phyloP scores from a whole-genome alignment of 768 basidiomycete genomes.

The Pleurotus salmoneostramineus region DNA sequence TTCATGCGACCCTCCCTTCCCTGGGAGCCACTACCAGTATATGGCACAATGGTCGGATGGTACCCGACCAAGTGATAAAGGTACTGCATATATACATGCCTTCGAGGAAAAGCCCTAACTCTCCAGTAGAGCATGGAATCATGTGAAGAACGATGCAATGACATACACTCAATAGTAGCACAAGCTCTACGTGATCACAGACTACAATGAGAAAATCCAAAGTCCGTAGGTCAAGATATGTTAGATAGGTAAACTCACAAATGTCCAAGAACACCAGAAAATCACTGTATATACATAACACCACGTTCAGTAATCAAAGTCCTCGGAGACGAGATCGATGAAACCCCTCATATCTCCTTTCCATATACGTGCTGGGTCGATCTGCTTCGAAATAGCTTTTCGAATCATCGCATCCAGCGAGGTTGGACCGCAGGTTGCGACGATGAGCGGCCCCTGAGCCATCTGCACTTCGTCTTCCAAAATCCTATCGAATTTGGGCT shows the following conservation, averaged over 20 bases:
- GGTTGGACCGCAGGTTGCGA: slow-evolving; percentile 76
- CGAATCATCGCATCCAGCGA: slow-evolving; percentile 68
- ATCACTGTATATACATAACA: background rate
- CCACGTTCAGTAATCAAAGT: slow-evolving; percentile 52
- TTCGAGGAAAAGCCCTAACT: background rate
- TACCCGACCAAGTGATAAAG: slow-evolving; percentile 43
- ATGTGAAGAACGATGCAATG: slow-evolving; percentile 68
- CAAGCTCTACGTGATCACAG: slow-evolving; percentile 56
- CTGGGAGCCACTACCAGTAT: slow-evolving; percentile 76
- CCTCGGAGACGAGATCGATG: slow-evolving; percentile 62
- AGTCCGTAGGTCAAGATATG: background rate
- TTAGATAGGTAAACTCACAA: background rate
- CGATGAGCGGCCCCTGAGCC: slow-evolving; percentile 53
- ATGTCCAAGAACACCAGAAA: background rate
- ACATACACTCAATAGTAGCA: slow-evolving; percentile 73
- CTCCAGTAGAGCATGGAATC: slow-evolving; percentile 56
- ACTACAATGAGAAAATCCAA: slow-evolving; percentile 10
- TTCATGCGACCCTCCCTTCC: slow-evolving; percentile 85
- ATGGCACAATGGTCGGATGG: slow-evolving; percentile 80
- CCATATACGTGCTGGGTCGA: slow-evolving; percentile 48
- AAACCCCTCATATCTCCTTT: slow-evolving; percentile 56
- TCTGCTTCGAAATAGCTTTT: slow-evolving; percentile 57
- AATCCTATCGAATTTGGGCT: slow-evolving; percentile 60
- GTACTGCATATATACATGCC: slow-evolving; percentile 36
- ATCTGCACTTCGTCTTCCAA: slow-evolving; percentile 60